Conservation (phyloP, 768 basidiomycete species). For the Pholiota molesta region DNA sequence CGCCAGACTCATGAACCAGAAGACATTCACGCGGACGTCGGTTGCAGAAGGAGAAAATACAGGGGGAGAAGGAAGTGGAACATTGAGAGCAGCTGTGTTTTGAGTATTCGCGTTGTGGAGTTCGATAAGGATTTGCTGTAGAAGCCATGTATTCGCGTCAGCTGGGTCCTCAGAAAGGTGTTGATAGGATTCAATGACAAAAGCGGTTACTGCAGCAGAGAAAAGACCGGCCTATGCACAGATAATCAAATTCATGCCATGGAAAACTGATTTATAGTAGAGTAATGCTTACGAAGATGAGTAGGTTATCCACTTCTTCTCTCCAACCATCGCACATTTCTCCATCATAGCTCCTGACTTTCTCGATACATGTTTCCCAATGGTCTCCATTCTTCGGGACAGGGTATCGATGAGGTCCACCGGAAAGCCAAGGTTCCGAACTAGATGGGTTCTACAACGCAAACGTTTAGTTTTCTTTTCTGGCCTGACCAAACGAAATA, state of each 20-base stretch:
- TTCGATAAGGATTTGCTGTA: constrained; percentile 25
- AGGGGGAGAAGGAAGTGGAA: constrained; percentile 6
- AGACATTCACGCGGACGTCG: constrained; percentile 28
- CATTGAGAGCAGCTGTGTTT: neutral
- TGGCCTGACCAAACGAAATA: neutral
- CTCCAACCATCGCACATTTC: constrained; percentile 34
- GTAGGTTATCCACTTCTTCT: constrained; percentile 32
- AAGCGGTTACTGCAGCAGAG: constrained; percentile 40
- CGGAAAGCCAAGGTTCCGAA: constrained; percentile 21
- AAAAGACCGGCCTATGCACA: constrained; percentile 42
- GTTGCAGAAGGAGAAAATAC: constrained; percentile 17
- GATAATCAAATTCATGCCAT: neutral
- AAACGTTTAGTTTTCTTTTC: neutral
- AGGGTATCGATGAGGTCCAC: constrained; percentile 20
- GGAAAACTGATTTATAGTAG: neutral
- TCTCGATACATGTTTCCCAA: constrained; percentile 28
- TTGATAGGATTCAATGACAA: constrained; percentile 38
- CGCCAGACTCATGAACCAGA: constrained; percentile 33
- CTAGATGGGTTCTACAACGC: neutral
- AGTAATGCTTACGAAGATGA: constrained; percentile 32
- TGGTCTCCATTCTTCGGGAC: constrained; percentile 24
- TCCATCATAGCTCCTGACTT: constrained; percentile 27
- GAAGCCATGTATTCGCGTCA: constrained; percentile 28
- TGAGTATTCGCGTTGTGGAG: constrained; percentile 9
- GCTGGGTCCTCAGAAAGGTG: constrained; percentile 32